Evolutionary conservation across 2,329 filamentous ascomycete genomes (phyloP).

Genomic region (Diaporthe vaccinii): DNA sequence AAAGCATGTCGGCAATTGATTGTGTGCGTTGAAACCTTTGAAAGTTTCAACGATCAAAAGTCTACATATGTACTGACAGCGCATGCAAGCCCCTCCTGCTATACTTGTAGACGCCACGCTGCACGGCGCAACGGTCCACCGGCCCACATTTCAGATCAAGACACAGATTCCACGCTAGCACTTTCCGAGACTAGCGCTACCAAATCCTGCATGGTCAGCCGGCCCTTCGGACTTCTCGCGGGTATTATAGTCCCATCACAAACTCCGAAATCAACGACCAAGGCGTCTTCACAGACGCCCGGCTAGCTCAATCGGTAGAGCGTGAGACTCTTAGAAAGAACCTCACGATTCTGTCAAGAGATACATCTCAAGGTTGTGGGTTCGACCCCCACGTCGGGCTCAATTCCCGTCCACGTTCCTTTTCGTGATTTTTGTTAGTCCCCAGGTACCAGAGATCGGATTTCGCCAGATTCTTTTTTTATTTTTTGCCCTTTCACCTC

Average conservation of each 20-base stretch:
- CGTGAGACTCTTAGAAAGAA: conserved; percentile 73
- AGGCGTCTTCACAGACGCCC: conserved; percentile 51
- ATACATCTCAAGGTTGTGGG: conserved; percentile 39
- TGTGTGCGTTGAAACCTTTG: background rate
- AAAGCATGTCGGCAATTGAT: background rate
- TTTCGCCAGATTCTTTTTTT: background rate
- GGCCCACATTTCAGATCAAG: background rate
- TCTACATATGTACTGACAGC: background rate
- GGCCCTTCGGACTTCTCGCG: too few relatives aligned
- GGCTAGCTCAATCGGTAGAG: conserved; percentile 80
- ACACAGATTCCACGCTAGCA: background rate
- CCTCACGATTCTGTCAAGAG: conserved; percentile 35
- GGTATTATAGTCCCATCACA: background rate
- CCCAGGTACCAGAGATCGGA: too few relatives aligned
- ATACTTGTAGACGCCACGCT: background rate
- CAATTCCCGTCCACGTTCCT: conserved; percentile 3
- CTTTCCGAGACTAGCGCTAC: background rate
- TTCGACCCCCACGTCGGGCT: conserved; percentile 40
- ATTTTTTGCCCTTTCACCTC: background rate
- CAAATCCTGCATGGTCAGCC: background rate
- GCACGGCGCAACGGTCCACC: background rate
- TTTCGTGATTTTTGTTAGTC: too few relatives aligned
- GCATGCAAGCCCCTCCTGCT: background rate
- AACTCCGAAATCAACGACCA: background rate
- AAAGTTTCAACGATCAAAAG: background rate